A percentile compares a stretch with the other conserved stretches of the same genome.
phyloP scores from a whole-genome alignment of 2,329 filamentous ascomycete genomes.

The Onygenales sp. region DNA sequence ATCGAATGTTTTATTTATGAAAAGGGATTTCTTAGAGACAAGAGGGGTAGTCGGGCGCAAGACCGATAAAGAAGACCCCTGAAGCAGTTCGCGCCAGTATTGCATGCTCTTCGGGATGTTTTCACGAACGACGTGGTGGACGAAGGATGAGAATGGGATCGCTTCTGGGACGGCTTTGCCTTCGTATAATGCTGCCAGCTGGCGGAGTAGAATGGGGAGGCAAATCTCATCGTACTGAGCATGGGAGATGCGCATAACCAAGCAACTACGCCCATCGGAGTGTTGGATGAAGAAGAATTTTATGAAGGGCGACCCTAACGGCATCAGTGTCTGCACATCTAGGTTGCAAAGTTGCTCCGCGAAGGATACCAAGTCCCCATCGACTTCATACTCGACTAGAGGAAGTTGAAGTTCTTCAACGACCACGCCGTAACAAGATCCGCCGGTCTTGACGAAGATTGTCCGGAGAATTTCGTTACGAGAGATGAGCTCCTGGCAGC shows the following conservation, averaged over 20 bases:
- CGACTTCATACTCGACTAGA: slow-evolving; percentile 36
- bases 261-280: slow-evolving; percentile 20
- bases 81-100: slow-evolving; percentile 49
- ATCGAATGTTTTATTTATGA: slow-evolving; percentile 22
- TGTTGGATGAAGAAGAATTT: slow-evolving; percentile 42
- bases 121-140: slow-evolving; percentile 20
- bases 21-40: slow-evolving; percentile 1
- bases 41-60: slow-evolving; percentile 6
- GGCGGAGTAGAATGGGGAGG: slow-evolving; percentile 45
- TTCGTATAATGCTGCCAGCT: slow-evolving; percentile 42
- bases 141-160: slow-evolving; percentile 28
- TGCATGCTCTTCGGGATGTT: slow-evolving; percentile 31
- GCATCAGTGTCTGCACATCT: slow-evolving; percentile 44
- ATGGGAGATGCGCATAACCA: slow-evolving; percentile 53
- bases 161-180: slow-evolving; percentile 18
- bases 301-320: slow-evolving; percentile 46
- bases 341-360: slow-evolving; percentile 38
- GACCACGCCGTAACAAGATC: slow-evolving; percentile 41
- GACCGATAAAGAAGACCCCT: slow-evolving; percentile 35
- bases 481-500: slow-evolving; percentile 37
- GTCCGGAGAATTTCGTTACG: slow-evolving; percentile 52
- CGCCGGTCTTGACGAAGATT: slow-evolving; percentile 41
- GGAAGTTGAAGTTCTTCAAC: slow-evolving; percentile 39
- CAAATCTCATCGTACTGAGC: slow-evolving; percentile 57
- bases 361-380: slow-evolving; percentile 37